These are phyloP conservation scores for Aspergillus udagawae DNA, from an alignment of 2,329 filamentous ascomycete species.

Conservation along the genomic window DNA sequence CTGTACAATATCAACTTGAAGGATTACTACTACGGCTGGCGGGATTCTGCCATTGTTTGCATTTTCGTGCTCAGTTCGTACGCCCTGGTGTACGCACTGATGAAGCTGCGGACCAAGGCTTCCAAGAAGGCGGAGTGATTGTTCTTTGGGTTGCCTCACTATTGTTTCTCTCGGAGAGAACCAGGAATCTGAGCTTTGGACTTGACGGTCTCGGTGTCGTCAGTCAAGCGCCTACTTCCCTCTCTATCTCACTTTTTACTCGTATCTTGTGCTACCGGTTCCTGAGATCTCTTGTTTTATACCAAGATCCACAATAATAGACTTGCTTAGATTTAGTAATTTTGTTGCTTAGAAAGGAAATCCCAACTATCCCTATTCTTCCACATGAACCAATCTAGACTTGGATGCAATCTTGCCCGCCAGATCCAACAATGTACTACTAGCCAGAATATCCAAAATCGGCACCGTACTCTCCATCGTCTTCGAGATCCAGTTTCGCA, in stretches of 20 bases:
- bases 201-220: neutral
- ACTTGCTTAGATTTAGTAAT: neutral
- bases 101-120: slow-evolving; percentile 34
- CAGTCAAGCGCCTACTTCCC: no score
- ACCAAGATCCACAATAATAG: neutral
- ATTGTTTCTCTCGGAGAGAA: neutral
- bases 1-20: slow-evolving; percentile 55
- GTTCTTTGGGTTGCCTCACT: neutral
- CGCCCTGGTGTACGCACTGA: slow-evolving; percentile 39
- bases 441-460: slow-evolving; percentile 27
- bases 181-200: no score
- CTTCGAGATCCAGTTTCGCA: slow-evolving; percentile 41
- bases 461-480: slow-evolving; percentile 28
- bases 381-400: slow-evolving; percentile 18
- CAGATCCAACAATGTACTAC: slow-evolving; percentile 19
- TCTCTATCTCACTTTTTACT: neutral
- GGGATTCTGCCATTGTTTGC: slow-evolving; percentile 57
- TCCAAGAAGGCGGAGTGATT: slow-evolving; percentile 31
- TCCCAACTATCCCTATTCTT: neutral
- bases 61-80: slow-evolving; percentile 56
- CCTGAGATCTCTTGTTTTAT: neutral
- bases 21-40: slow-evolving; percentile 62
- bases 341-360: neutral
- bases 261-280: no score
- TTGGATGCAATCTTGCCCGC: slow-evolving; percentile 17